Base-by-base conservation (phyloP, 179 eudicot genomes). In the Pouteria campechiana region DNA sequence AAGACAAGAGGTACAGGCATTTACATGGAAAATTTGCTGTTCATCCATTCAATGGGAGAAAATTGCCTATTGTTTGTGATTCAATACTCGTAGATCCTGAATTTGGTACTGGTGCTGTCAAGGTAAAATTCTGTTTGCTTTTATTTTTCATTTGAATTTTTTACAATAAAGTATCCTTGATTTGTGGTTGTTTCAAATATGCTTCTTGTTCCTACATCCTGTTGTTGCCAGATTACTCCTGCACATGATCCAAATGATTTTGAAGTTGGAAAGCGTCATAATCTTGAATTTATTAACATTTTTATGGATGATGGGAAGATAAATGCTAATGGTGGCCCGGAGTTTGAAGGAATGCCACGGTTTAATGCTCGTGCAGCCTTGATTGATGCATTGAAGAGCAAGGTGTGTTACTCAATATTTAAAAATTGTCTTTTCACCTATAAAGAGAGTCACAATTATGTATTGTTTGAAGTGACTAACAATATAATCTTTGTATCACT, bases 231-330 rank as follows among this genome's bases (percentile, higher is more conserved):
- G 98, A 82, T 86, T 46, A 82, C 93, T 31, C 87, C 97, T 44
- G 97, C 97, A 25, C 97, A 89, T 58, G 98, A 90, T 55, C 90
- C 90, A 18, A 86, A 89, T 61, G 98, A 86, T 73, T 90, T 90
- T 70, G 94, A 81, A 55, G 94, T 90, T 55, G 90, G 98, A 36
- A 79, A 74, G 70, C 90, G 94, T 21, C 98, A 90, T 57, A 64
- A 72, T 31, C 90, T 89, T 42, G 93, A 86, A 25, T 89, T 76
- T 52, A 89, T 89, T 44, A 89, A 79, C 55, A 79, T 89, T 31
- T 76, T 81, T 36, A 82, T 93, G 9, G 98, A 90, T 68, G 98
- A 86, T 55, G 98, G 96, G 22, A 79, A 75, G 35, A 90, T 90
- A 54, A 90, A 79, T 65, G 82, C 80, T 67, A 79, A 72, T 55